Percentiles rank a stretch among this genome's conserved stretches.
phyloP scores from a whole-genome alignment of 345 rosid species.

The Fremontodendron californicum region DNA sequence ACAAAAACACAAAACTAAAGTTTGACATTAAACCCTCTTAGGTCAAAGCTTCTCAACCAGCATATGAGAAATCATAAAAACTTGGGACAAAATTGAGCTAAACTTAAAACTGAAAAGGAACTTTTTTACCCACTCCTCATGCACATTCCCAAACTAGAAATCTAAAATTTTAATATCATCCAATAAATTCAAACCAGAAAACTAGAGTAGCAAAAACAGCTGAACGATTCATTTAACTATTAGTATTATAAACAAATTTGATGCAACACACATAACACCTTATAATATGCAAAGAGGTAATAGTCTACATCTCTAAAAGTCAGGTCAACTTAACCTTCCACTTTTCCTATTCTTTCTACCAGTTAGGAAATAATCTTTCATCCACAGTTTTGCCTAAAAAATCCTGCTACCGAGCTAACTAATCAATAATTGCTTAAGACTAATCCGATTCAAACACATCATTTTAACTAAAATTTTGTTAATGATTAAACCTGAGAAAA shows the following conservation, averaged over 20 bases:
- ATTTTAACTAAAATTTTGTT: not conserved
- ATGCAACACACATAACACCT: not conserved
- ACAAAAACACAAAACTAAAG: not conserved
- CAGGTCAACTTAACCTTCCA: not conserved
- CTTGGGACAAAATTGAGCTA: not conserved
- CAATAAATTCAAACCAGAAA: not conserved
- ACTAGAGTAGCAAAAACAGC: not conserved
- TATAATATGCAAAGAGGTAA: not conserved
- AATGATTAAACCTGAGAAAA: not conserved
- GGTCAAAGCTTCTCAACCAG: not conserved
- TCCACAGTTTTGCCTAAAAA: not conserved
- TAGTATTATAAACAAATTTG: not conserved
- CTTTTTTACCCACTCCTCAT: not conserved
- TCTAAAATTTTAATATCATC: not conserved
- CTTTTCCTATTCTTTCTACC: not conserved
- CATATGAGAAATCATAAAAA: not conserved
- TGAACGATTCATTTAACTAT: not conserved
- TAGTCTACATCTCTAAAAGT: not conserved
- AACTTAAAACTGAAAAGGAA: not conserved
- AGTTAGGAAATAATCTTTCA: not conserved
- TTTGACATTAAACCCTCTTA: not conserved
- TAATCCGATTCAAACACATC: not conserved
- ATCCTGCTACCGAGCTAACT: not conserved
- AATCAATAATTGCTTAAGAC: not conserved
- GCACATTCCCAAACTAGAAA: not conserved